phyloP scores from a whole-genome alignment of 1,139 yeast genomes.

The Pichia sp. region DNA sequence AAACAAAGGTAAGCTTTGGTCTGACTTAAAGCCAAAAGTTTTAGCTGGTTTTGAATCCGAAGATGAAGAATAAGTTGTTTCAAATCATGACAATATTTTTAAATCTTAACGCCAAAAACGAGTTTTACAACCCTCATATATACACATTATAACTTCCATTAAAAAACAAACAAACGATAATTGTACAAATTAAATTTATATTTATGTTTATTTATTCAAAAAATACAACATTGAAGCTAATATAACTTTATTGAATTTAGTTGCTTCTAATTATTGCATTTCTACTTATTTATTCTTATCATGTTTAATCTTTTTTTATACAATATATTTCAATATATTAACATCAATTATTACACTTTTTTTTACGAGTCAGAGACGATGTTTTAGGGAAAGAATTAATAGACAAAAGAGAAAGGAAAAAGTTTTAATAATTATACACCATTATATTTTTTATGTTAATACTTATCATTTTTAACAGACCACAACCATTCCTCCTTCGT shows the following conservation, averaged over 20 bases:
- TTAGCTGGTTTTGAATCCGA: slow-evolving; percentile 37
- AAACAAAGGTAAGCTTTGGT: slow-evolving; percentile 97
- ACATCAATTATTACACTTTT: background rate
- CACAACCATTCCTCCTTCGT: slow-evolving; percentile 29
- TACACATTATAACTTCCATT: no score
- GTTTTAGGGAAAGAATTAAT: no score
- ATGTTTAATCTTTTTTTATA: slow-evolving; percentile 12
- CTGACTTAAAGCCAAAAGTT: slow-evolving; percentile 67
- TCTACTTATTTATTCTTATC: slow-evolving; percentile 11
- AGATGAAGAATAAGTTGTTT: slow-evolving; percentile 16
- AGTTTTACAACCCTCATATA: no score
- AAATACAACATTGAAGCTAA: no score
- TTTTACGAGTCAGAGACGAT: no score
- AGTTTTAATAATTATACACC: no score
- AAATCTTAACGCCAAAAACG: background rate
- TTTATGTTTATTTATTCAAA: background rate
- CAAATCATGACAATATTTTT: background rate
- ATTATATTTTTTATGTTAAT: no score
- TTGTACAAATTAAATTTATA: no score
- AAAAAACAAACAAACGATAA: no score
- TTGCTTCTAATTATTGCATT: background rate
- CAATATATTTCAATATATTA: background rate
- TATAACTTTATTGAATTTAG: no score
- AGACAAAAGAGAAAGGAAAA: no score
- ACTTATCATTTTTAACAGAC: slow-evolving; percentile 20